These are phyloP conservation scores for Hypoxylon sp. DNA, from an alignment of 2,329 filamentous ascomycete species.

Conservation along the genomic window DNA sequence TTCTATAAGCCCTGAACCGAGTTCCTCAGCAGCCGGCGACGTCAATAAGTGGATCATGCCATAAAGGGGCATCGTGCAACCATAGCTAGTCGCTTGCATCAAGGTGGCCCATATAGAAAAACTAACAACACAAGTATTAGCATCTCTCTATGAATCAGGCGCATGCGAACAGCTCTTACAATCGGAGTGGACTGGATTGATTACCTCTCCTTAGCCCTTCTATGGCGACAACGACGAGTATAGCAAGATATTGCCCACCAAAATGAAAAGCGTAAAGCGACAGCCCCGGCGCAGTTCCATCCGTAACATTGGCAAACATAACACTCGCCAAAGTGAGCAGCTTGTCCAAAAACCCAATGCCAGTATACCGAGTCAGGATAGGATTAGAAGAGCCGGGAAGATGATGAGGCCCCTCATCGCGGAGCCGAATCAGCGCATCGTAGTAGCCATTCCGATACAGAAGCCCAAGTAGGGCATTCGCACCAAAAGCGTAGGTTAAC, in stretches of 20 bases:
- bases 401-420: constrained; percentile 37
- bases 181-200: constrained; percentile 33
- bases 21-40: constrained; percentile 27
- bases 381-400: constrained; percentile 39
- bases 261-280: constrained; percentile 44
- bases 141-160: not conserved
- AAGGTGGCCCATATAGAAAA: constrained; percentile 39
- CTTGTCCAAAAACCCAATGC: constrained; percentile 37
- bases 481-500: constrained; percentile 35
- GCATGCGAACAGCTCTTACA: constrained; percentile 28
- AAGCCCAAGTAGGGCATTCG: constrained; percentile 34
- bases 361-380: constrained; percentile 37
- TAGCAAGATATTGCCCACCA: constrained; percentile 41
- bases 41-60: constrained; percentile 38
- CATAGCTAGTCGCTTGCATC: constrained; percentile 42
- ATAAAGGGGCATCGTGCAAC: constrained; percentile 43
- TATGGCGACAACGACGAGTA: constrained; percentile 39
- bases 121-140: constrained; percentile 27
- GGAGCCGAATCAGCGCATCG: constrained; percentile 34
- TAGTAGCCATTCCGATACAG: constrained; percentile 42
- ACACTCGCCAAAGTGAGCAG: constrained; percentile 38
- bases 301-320: constrained; percentile 42
- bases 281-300: constrained; percentile 34
- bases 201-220: constrained; percentile 40
- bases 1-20: constrained; percentile 26